Evolutionary conservation across 139 green algal species (phyloP).

Genomic region (Tetradesmus obliquus): DNA sequence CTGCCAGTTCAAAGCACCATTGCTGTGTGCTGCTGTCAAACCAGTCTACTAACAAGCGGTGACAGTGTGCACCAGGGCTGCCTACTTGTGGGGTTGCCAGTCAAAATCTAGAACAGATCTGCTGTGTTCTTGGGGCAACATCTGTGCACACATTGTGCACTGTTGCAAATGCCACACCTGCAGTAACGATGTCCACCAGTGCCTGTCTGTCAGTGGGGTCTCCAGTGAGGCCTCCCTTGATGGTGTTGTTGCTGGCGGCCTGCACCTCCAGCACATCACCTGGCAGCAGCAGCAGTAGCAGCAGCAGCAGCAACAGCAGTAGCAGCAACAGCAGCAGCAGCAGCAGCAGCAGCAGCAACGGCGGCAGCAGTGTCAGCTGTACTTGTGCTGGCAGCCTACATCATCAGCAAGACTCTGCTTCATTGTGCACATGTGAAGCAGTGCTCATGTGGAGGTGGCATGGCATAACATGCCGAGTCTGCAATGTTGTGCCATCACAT

Average conservation of each 20-base stretch:
- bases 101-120: neutral
- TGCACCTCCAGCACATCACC: slow-evolving; percentile 33
- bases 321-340: neutral
- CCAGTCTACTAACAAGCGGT: no score
- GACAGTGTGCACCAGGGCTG: neutral
- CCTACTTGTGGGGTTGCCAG: no score
- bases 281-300: slow-evolving; percentile 31
- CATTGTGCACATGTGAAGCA: no score
- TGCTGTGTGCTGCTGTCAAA: no score
- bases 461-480: no score
- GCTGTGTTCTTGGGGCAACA: neutral
- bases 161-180: neutral
- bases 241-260: slow-evolving; percentile 39
- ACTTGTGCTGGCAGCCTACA: no score
- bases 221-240: slow-evolving; percentile 29
- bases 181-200: neutral
- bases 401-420: no score
- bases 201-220: slow-evolving; percentile 24
- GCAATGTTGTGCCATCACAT: no score
- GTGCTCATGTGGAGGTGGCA: no score
- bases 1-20: no score
- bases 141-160: neutral
- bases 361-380: no score
- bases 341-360: neutral
- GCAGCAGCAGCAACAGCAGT: neutral